Evolutionary conservation across 1,139 yeast genomes (phyloP), one percentile per base, ranked within the genome.

Genomic region (Pichiaceae sp.): DNA sequence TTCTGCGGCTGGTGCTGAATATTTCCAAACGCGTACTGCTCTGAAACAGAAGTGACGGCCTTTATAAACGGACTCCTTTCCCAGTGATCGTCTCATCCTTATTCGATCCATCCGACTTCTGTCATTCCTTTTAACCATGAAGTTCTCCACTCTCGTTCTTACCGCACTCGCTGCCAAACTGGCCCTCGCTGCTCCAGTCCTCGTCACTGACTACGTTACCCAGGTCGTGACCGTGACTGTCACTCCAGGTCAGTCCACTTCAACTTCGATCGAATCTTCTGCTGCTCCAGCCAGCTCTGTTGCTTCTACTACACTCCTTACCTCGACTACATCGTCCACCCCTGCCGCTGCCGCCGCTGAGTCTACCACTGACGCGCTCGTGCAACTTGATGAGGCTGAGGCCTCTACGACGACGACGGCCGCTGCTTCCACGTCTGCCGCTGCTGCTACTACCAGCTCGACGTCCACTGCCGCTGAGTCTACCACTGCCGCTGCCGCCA

Each of bases 381-480:
- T 54, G 1, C 16, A 55, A 3, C 24, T 49, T 7, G 14, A 56
- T 6, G 29, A 51, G 45, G 17, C 56, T 12, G 30, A 56, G 14
- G 56, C 38, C 41, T 46, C 11, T 50, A 46, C 7, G 46, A 43
- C 27, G 56, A 52, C 19, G 84, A 32, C 56, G 4, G 78, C n/a
- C n/a, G n/a, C n/a, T n/a, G n/a, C n/a, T n/a, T n/a, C n/a, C n/a
- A n/a, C n/a, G n/a, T 21, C 24, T 5, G 19, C 34, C 28, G 23
- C 40, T 25, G 18, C 33, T 19, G 23, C 38, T 9, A 9, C 39
- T 17, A 4, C 46, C n/a, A 17, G 37, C 12, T 14, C 42, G 6
- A 15, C 42, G 17, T 27, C 54, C 3, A 30, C 56, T 16, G 19
- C 53, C 17, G 23, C 52, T 8, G 26, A 49, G 3, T 18, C 42